Base-by-base conservation (phyloP, 2,329 filamentous ascomycete species). In the Fusarium sp. region DNA sequence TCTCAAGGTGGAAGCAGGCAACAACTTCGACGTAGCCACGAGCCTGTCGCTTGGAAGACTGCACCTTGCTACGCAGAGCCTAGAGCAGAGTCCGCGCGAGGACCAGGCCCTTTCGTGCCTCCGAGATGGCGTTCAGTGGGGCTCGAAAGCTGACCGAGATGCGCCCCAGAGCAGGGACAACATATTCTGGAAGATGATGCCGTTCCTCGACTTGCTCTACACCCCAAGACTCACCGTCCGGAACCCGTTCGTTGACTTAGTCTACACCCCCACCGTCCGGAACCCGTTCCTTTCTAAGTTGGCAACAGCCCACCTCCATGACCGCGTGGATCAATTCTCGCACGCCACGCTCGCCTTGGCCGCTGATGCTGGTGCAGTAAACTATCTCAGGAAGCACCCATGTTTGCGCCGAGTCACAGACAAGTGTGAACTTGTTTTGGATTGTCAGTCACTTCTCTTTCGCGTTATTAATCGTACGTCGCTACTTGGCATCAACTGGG, bases 401-500 rank as follows among this genome's bases (percentile, higher is more conserved):
- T 14, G 38, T 42, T 42, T 13, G 11, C n/a, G 6, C 38, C 2
- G 1, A 42, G n/a, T 20, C 11, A 3, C 2, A n/a, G 38, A 40
- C 5, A 3, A 10, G 9, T 1, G 38, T 20, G 10, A 40, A 40
- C 10, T 10, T n/a, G n/a, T 6, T 3, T 6, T n/a, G 5, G 4
- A 5, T 1, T 40, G 1, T 40, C n/a, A 3, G 10, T 3, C 38
- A 42, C 38, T 42, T 11, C 13, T 42, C n/a, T 20, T 7, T 1
- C 2, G 20, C 5, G 11, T 11, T 6, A 42, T 42, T 11, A 2
- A 20, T 13, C 0, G 3, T 20, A 1, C 6, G n/a, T 13, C n/a
- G 5, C 38, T 11, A 2, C 0, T 42, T 20, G n/a, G n/a, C 10
- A 6, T 20, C 2, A 5, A 3, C 10, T 2, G 38, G n/a, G 1